A percentile compares a stretch with the other conserved stretches of the same genome.
Evolutionary conservation across 768 basidiomycete species (phyloP).

Genomic region (Tricholoma flavovirens): DNA sequence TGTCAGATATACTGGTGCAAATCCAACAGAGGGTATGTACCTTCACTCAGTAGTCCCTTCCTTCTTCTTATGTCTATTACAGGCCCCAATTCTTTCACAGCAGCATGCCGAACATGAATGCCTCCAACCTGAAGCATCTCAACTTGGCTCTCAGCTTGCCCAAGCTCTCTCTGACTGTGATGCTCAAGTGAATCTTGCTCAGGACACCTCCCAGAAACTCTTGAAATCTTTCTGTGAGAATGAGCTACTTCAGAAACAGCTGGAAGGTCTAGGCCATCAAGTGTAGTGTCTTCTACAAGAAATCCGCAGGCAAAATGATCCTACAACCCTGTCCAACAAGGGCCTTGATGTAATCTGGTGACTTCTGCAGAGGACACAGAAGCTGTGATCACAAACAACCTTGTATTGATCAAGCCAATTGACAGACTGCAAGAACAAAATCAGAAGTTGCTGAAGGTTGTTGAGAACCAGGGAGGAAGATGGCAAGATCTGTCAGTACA

Average conservation of each 20-base stretch:
- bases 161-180: conserved; percentile 76
- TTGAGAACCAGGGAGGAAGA: conserved; percentile 75
- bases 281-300: conserved; percentile 75
- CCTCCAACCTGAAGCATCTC: conserved; percentile 69
- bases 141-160: conserved; percentile 76
- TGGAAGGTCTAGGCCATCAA: conserved; percentile 80
- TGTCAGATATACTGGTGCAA: conserved; percentile 77
- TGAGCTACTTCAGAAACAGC: conserved; percentile 65
- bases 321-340: conserved; percentile 69
- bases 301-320: conserved; percentile 79
- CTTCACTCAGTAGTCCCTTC: conserved; percentile 19
- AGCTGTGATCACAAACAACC: conserved; percentile 81
- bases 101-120: conserved; percentile 89
- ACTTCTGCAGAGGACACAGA: conserved; percentile 54
- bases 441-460: conserved; percentile 78
- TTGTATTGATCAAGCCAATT: conserved; percentile 82
- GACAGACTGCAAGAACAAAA: conserved; percentile 83
- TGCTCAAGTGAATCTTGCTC: conserved; percentile 43
- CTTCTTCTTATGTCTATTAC: not conserved
- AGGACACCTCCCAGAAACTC: conserved; percentile 60
- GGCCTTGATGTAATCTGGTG: conserved; percentile 44
- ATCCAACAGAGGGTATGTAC: conserved; percentile 77
- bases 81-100: conserved; percentile 89
- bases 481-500: conserved; percentile 77
- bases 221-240: conserved; percentile 54